These are phyloP conservation scores for Yamadazyma epiphylla DNA, from an alignment of 1,139 yeast genomes.

Conservation along the genomic window DNA sequence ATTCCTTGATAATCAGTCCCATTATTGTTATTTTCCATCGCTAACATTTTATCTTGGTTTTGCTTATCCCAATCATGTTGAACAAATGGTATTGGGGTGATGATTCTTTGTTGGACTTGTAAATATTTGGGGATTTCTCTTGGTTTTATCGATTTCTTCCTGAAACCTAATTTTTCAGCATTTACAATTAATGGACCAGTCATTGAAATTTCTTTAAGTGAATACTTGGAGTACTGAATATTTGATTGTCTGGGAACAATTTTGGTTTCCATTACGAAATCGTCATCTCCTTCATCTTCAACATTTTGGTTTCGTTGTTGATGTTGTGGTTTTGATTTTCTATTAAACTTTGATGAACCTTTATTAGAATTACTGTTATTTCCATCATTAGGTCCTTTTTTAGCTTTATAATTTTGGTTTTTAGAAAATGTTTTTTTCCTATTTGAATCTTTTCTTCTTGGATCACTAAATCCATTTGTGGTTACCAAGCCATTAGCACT, in stretches of 20 bases:
- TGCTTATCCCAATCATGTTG: slow-evolving; percentile 40
- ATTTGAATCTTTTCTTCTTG: slow-evolving; percentile 16
- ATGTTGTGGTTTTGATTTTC: not conserved
- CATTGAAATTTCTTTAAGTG: slow-evolving; percentile 17
- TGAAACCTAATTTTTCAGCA: slow-evolving; percentile 31
- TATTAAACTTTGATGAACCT: not conserved
- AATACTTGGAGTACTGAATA: slow-evolving; percentile 18
- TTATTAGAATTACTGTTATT: not conserved
- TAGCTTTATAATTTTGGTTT: no score
- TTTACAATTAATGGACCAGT: slow-evolving; percentile 28
- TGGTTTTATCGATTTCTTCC: slow-evolving; percentile 10
- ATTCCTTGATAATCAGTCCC: slow-evolving; percentile 42
- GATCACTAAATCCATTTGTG: slow-evolving; percentile 14
- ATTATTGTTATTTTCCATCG: slow-evolving; percentile 26
- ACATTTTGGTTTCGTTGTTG: slow-evolving; percentile 1
- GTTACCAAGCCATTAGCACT: slow-evolving; percentile 5
- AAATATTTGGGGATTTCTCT: slow-evolving; percentile 37
- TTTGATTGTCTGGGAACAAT: slow-evolving; percentile 21
- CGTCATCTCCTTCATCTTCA: slow-evolving; percentile 17
- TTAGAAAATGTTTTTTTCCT: slow-evolving; percentile 1
- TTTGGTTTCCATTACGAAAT: slow-evolving; percentile 9
- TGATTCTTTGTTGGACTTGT: slow-evolving; percentile 32
- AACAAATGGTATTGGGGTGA: slow-evolving; percentile 30
- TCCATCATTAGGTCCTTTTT: not conserved
- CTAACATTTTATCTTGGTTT: slow-evolving; percentile 38